Evolutionary conservation across 768 basidiomycete species (phyloP).

Genomic region (Rhodotorula taiwanensis): DNA sequence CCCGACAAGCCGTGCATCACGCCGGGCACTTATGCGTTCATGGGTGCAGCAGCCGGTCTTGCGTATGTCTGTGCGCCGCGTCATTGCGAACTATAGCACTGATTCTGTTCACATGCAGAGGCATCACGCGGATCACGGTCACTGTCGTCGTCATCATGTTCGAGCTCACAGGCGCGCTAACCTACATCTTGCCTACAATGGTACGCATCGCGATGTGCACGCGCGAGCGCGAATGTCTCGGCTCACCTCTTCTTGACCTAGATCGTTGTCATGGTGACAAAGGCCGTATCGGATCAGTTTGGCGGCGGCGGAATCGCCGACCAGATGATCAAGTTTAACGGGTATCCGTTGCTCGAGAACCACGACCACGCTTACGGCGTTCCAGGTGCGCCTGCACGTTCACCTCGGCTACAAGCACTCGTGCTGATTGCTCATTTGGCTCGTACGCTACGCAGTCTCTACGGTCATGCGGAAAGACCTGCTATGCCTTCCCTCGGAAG

Average conservation of each 20-base stretch:
- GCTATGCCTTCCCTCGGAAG: constrained; percentile 62
- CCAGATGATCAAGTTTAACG: constrained; percentile 93
- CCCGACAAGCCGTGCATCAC: constrained; percentile 95
- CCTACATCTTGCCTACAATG: constrained; percentile 97
- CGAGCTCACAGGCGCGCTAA: constrained; percentile 91
- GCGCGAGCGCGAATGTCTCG: too few relatives aligned
- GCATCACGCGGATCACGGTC: constrained; percentile 93
- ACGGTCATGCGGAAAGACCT: constrained; percentile 83
- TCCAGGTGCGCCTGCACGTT: constrained; percentile 56
- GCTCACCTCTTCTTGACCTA: constrained; percentile 41
- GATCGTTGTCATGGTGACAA: constrained; percentile 94
- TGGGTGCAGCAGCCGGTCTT: constrained; percentile 91
- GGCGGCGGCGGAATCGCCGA: constrained; percentile 93
- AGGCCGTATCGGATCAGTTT: constrained; percentile 90
- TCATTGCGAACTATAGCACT: not conserved
- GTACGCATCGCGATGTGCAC: constrained; percentile 48
- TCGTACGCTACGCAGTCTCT: constrained; percentile 49
- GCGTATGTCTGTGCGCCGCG: constrained; percentile 53
- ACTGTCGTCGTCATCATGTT: constrained; percentile 99
- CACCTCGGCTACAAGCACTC: not conserved
- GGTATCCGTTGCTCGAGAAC: constrained; percentile 93
- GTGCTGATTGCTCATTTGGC: not conserved
- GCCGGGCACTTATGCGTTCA: constrained; percentile 93
- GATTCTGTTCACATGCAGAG: constrained; percentile 51
- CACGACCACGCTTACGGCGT: constrained; percentile 88